A percentile compares a stretch with the other conserved stretches of the same genome.
Evolutionary conservation across 2,329 filamentous ascomycete species (phyloP).

Genomic region (Venturia pyrina): DNA sequence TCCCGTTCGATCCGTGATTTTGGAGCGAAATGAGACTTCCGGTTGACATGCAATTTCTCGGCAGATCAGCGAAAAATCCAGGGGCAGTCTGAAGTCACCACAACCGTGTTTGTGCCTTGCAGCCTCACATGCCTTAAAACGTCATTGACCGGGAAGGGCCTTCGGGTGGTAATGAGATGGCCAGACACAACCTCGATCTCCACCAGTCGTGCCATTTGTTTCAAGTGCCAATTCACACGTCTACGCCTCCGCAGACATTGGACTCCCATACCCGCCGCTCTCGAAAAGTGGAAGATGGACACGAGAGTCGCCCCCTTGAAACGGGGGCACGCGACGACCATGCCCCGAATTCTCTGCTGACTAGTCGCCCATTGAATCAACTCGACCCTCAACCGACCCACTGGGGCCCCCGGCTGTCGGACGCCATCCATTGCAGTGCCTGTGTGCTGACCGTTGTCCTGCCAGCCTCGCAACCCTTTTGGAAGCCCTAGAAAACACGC

Average conservation of each 20-base stretch:
- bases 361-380: background rate
- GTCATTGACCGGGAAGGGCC: background rate
- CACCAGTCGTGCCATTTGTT: background rate
- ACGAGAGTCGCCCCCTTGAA: background rate
- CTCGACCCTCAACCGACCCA: background rate
- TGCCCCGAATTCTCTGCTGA: background rate
- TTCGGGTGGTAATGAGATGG: background rate
- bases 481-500: no score
- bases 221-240: background rate
- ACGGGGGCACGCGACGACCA: background rate
- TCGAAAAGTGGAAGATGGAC: background rate
- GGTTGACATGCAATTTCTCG: background rate
- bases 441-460: no score
- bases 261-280: background rate
- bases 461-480: no score
- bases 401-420: background rate
- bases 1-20: background rate
- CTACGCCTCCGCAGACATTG: background rate
- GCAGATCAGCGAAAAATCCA: background rate
- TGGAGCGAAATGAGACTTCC: background rate
- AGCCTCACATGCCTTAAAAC: no score
- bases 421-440: no score
- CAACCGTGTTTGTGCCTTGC: background rate
- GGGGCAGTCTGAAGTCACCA: background rate
- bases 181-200: background rate